These are phyloP conservation scores for Linnemannia schmuckeri DNA, from an alignment of 192 early-diverging fungal genomes.

Conservation along the genomic window DNA sequence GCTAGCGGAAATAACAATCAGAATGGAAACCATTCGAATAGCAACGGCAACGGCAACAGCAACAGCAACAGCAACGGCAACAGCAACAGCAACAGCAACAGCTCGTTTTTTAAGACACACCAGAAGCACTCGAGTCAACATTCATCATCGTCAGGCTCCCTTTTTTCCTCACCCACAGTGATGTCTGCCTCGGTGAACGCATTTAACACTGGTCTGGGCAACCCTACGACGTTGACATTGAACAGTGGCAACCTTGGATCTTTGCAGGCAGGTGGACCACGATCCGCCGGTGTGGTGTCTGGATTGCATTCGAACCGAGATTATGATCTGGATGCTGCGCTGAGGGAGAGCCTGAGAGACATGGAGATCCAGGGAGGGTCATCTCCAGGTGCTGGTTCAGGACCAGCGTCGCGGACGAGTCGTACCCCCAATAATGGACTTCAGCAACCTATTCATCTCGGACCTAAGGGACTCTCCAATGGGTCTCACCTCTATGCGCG, in stretches of 20 bases:
- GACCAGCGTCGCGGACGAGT: conserved; percentile 1
- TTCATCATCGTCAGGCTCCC: conserved; percentile 32
- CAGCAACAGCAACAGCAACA: not conserved
- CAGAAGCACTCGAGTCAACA: conserved; percentile 55
- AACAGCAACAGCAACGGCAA: not conserved
- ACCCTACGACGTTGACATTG: conserved; percentile 33
- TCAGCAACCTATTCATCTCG: conserved; percentile 28
- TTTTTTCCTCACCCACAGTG: conserved; percentile 49
- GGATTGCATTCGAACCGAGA: not conserved
- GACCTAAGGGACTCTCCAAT: conserved; percentile 29
- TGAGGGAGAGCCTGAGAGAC: conserved; percentile 40
- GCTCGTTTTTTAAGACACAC: conserved; percentile 48
- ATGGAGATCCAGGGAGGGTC: conserved; percentile 32
- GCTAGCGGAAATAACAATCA: not conserved
- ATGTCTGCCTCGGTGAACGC: conserved; percentile 55
- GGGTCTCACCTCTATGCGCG: conserved; percentile 28
- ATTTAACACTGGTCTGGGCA: conserved; percentile 48
- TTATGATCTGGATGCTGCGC: conserved; percentile 47
- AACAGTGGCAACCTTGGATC: conserved; percentile 24
- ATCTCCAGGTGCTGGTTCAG: not conserved
- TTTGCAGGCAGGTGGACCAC: not conserved
- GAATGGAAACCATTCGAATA: conserved; percentile 26
- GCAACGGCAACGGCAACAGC: conserved; percentile 8
- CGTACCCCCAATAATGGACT: conserved; percentile 24
- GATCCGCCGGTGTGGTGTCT: not conserved